These are phyloP conservation scores for Ceratobasidium papillatum DNA, from an alignment of 1,284 basidiomycete genomes.

Conservation along the genomic window DNA sequence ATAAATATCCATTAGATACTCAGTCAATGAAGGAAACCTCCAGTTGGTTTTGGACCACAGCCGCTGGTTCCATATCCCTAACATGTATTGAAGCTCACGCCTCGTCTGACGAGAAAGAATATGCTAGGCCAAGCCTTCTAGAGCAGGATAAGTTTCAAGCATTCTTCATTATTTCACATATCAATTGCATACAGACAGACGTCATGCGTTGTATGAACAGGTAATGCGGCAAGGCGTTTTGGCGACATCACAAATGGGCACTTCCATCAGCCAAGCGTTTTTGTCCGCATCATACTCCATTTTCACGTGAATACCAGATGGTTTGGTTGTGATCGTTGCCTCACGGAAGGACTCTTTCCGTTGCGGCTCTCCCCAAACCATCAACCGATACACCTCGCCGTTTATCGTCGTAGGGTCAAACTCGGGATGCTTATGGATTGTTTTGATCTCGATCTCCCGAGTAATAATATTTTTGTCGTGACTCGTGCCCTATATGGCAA, in stretches of 20 bases:
- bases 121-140: too few relatives aligned
- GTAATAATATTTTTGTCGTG: neutral
- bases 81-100: too few relatives aligned
- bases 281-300: neutral
- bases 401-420: conserved; percentile 23
- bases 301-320: neutral
- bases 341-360: neutral
- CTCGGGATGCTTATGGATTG: neutral
- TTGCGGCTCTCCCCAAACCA: conserved; percentile 14
- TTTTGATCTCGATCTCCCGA: neutral
- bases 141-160: too few relatives aligned
- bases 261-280: conserved; percentile 22
- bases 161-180: too few relatives aligned
- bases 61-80: too few relatives aligned
- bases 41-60: too few relatives aligned
- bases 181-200: too few relatives aligned
- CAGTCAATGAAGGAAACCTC: too few relatives aligned
- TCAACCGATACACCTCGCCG: conserved; percentile 1
- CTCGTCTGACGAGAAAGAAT: too few relatives aligned
- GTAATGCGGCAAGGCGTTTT: too few relatives aligned
- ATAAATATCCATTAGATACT: too few relatives aligned
- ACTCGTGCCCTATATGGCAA: neutral
- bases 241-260: neutral
- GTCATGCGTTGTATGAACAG: too few relatives aligned
- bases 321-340: neutral